Base-by-base conservation (phyloP, 306 rosid species). In the Castanospermum australe region DNA sequence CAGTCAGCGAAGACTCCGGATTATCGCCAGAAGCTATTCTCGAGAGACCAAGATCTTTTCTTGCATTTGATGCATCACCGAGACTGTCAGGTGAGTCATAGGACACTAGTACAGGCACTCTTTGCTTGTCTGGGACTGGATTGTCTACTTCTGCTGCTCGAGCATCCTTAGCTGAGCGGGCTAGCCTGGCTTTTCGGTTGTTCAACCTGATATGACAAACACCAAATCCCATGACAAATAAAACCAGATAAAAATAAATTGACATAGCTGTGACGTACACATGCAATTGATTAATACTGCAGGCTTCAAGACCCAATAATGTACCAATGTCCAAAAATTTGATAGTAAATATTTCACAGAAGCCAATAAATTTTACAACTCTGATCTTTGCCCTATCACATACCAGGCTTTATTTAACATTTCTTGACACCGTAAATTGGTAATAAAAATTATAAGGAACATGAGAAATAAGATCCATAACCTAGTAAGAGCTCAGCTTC, bases 141-240 rank as follows among this genome's bases (percentile, higher is more conserved):
- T 24, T 48, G 28, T 87, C 97, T 25, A 56, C 81, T 76, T 84
- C 94, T 44, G 85, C 73, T 33, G 84, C 72, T 52, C 84, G 90
- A 64, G 82, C 83, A 67, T 89, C 93, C 57, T 79, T 91, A 51
- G 91, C 88, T 0, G 93, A 83, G 36, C 91, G 92, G 44, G 97
- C 98, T 45, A 90, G 88, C 93, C 94, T 90, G 9, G 97, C 98
- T 67, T 93, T 90, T 78, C 97, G 89, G 73, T 93, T 93, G 85
- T 93, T 93, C 85, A 93, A 86, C 97, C 97, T 92, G 86, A 67
- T 35, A 67, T 38, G 56, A 38, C 55, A 68, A 12, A 48, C 30
- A 59, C 8, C 70, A 44, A 11, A 22, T 60, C 67, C 38, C 65
- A 59, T 21, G 28, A 67, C 30, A 67, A 69, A 78, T 56, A 56